Conservation (phyloP, 2,329 filamentous ascomycete species). For the Rhynchosporium agropyri region DNA sequence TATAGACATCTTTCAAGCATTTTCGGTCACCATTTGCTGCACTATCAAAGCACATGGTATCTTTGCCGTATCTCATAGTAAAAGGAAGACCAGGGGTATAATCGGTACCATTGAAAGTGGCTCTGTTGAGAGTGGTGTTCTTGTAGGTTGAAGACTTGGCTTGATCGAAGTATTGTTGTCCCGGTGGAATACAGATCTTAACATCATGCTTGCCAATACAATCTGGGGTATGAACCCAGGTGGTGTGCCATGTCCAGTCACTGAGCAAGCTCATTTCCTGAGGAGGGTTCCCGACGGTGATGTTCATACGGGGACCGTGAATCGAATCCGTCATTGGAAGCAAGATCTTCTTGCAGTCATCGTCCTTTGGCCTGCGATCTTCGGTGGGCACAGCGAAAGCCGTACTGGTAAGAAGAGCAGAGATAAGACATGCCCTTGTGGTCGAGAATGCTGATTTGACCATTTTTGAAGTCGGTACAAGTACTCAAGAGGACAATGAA, state of each 20-base stretch:
- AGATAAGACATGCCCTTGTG: constrained; percentile 9
- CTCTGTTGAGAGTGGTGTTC: constrained; percentile 7
- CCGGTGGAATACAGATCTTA: constrained; percentile 15
- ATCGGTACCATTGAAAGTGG: constrained; percentile 18
- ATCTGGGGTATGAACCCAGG: constrained; percentile 22
- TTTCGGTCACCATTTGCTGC: constrained; percentile 11
- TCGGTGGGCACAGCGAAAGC: constrained; percentile 10
- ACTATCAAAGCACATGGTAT: constrained; percentile 20
- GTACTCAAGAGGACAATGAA: constrained; percentile 6
- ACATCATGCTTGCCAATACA: constrained; percentile 20
- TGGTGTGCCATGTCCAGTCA: constrained; percentile 23
- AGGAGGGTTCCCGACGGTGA: constrained; percentile 20
- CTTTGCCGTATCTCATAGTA: constrained; percentile 13
- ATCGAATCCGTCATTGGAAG: constrained; percentile 19
- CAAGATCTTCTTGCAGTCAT: constrained; percentile 20
- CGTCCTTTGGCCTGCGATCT: constrained; percentile 7
- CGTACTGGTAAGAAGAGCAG: constrained; percentile 16
- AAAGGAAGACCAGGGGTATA: constrained; percentile 21
- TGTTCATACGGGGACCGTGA: constrained; percentile 22
- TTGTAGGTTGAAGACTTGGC: constrained; percentile 16
- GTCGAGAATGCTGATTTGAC: constrained; percentile 18
- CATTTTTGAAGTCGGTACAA: constrained; percentile 18
- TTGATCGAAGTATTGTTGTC: constrained; percentile 21
- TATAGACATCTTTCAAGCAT: constrained; percentile 16
- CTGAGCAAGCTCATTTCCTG: constrained; percentile 19